phyloP scores from a whole-genome alignment of 2,329 filamentous ascomycete species.

The Plenodomus tracheiphilus region DNA sequence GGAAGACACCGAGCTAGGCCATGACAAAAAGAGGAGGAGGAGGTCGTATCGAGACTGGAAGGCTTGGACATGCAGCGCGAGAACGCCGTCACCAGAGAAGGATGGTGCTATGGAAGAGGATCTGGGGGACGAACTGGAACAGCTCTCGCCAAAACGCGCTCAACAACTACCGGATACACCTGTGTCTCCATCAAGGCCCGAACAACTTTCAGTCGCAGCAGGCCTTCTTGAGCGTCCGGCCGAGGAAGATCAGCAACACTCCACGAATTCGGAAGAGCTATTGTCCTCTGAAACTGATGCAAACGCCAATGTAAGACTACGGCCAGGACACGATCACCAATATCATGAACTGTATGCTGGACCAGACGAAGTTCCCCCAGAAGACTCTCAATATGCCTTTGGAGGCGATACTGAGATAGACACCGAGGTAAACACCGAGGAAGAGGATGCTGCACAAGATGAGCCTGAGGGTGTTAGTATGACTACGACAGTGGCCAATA shows the following conservation, averaged over 20 bases:
- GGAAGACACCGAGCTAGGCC: constrained; percentile 62
- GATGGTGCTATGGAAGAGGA: constrained; percentile 23
- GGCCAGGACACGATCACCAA: neutral
- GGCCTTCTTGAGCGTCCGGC: neutral
- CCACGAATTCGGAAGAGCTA: neutral
- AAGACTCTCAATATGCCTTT: constrained; percentile 57
- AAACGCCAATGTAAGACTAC: neutral
- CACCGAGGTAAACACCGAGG: constrained; percentile 24
- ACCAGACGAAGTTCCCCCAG: constrained; percentile 52
- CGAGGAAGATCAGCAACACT: neutral
- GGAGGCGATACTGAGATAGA: constrained; percentile 37
- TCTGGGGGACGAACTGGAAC: constrained; percentile 8
- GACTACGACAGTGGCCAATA: constrained; percentile 10
- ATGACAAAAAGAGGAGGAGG: constrained; percentile 69
- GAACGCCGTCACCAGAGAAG: constrained; percentile 70
- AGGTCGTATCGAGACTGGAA: constrained; percentile 69
- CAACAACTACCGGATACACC: constrained; percentile 31
- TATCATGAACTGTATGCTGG: constrained; percentile 31
- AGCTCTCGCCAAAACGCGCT: constrained; percentile 27
- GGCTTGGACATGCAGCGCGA: constrained; percentile 74
- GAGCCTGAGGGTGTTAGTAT: constrained; percentile 7
- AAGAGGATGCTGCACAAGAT: constrained; percentile 12
- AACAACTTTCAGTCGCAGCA: constrained; percentile 6
- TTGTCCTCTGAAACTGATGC: neutral
- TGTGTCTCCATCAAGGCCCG: constrained; percentile 23